Percentiles rank a stretch among this genome's conserved stretches.
Conservation (phyloP, 164 flowering plant genomes). For the Nymphaea colorata region DNA sequence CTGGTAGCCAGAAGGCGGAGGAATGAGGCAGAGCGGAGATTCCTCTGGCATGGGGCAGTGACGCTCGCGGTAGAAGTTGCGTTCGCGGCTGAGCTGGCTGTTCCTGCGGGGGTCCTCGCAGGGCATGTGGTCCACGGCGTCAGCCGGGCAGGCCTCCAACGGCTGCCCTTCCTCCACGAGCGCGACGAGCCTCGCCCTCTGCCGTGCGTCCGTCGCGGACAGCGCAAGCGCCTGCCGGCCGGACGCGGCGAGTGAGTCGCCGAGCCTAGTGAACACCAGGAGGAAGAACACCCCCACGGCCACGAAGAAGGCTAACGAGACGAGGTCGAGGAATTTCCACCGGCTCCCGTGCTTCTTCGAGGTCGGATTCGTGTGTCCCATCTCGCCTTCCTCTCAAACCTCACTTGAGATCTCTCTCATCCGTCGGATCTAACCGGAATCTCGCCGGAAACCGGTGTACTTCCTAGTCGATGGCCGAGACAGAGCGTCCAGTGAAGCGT, state of each 20-base stretch:
- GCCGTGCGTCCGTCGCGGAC: conserved; percentile 52
- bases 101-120: conserved; percentile 89
- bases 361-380: conserved; percentile 65
- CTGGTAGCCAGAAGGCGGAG: conserved; percentile 68
- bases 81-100: conserved; percentile 77
- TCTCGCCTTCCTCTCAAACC: conserved; percentile 3
- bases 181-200: conserved; percentile 36
- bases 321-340: conserved; percentile 70
- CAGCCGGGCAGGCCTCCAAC: conserved; percentile 60
- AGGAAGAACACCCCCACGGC: conserved; percentile 60
- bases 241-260: conserved; percentile 83
- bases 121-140: conserved; percentile 86
- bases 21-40: conserved; percentile 76
- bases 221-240: conserved; percentile 60
- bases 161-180: conserved; percentile 32
- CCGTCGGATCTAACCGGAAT: background rate
- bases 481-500: too few species aligned
- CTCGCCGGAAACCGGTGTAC: background rate
- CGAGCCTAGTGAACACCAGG: conserved; percentile 70
- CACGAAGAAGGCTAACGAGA: conserved; percentile 55
- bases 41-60: conserved; percentile 75
- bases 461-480: too few species aligned
- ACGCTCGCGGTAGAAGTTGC: conserved; percentile 86
- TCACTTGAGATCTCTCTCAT: background rate
- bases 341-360: conserved; percentile 42